These are phyloP conservation scores for Litchi chinensis DNA, from an alignment of 345 rosid genomes.

Conservation along the genomic window DNA sequence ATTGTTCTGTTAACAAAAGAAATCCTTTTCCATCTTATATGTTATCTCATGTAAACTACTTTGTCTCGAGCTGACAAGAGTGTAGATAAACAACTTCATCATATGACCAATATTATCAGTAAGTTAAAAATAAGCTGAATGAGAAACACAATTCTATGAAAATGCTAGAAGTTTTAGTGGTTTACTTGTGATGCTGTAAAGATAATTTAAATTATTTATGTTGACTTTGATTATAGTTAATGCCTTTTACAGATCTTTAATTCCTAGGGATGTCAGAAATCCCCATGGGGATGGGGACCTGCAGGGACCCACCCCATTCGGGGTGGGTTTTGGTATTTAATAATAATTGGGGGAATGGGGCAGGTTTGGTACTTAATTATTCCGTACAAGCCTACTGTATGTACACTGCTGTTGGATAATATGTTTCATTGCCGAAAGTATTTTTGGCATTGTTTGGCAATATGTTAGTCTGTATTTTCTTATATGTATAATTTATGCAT, in stretches of 20 bases:
- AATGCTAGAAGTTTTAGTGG: not conserved
- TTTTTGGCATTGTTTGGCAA: not conserved
- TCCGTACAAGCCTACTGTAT: not conserved
- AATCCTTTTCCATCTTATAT: not conserved
- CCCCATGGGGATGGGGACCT: not conserved
- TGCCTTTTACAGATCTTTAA: not conserved
- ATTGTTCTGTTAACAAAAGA: not conserved
- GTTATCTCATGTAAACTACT: not conserved
- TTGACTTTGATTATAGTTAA: not conserved
- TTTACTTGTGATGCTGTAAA: not conserved
- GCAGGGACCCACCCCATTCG: not conserved
- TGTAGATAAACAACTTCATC: not conserved
- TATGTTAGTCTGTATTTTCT: not conserved
- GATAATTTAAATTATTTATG: not conserved
- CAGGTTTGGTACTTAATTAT: not conserved
- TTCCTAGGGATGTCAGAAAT: not conserved
- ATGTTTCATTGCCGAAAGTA: not conserved
- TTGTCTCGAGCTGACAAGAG: constrained; percentile 1
- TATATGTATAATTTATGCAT: constrained; percentile 1
- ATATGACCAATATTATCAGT: not conserved
- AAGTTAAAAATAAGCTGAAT: not conserved
- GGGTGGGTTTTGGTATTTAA: not conserved
- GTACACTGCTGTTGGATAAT: not conserved
- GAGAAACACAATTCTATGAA: not conserved
- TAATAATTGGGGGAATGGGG: not conserved